Percentiles rank a stretch among this genome's conserved stretches.
These are phyloP conservation scores for Babesia divergens DNA, from an alignment of 169 alveolate genomes.

Conservation along the genomic window DNA sequence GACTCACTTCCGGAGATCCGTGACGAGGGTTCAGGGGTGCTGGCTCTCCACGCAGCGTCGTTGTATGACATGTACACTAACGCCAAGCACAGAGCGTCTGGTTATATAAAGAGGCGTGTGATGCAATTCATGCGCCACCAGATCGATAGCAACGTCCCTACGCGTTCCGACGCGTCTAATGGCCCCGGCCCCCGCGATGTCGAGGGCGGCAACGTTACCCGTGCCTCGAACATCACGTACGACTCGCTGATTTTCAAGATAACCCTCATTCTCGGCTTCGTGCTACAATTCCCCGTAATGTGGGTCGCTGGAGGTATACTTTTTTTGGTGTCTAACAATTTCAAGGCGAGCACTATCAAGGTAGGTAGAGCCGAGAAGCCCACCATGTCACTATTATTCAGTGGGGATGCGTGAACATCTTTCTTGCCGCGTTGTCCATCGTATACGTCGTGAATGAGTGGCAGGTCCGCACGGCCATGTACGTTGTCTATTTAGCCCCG, in stretches of 20 bases:
- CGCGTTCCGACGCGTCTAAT: not conserved
- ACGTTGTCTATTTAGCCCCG: not conserved
- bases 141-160: not conserved
- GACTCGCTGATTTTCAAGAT: conserved; percentile 46
- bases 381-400: not conserved
- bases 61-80: conserved; percentile 31
- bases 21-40: conserved; percentile 19
- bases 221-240: conserved; percentile 40
- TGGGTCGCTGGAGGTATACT: conserved; percentile 51
- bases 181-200: conserved; percentile 4
- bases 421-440: conserved; percentile 19
- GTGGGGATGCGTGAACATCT: conserved; percentile 55
- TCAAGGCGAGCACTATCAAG: conserved; percentile 50
- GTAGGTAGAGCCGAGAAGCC: not conserved
- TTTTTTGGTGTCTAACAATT: conserved; percentile 14
- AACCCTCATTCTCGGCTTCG: conserved; percentile 50
- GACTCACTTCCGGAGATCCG: not conserved
- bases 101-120: conserved; percentile 12
- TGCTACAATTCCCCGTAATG: conserved; percentile 48
- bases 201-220: conserved; percentile 26
- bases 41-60: conserved; percentile 35
- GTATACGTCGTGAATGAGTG: conserved; percentile 28
- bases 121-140: conserved; percentile 60
- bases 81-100: conserved; percentile 5
- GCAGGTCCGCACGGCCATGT: conserved; percentile 11